Evolutionary conservation across 805 yeast genomes (phyloP), one percentile per base, ranked within the genome.

Genomic region (Metschnikowia gelsemii): DNA sequence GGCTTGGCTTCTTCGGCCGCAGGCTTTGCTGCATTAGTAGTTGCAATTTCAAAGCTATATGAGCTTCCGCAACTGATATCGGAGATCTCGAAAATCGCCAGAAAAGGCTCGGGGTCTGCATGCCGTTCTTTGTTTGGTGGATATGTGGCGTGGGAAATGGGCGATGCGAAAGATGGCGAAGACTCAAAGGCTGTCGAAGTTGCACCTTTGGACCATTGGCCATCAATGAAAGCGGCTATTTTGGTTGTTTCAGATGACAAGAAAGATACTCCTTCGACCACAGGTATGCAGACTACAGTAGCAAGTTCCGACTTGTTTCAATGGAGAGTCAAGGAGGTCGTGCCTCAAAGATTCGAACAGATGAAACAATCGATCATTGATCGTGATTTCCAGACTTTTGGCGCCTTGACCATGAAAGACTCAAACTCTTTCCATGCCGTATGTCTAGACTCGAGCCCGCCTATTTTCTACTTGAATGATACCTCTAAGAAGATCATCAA

Each of bases 111-210:
- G 5, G 99, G 99, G 2, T 88, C 96, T 11, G 99, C 99, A 5
- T 93, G 99, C 68, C 78, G 99, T 64, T 93, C 98, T 7, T 72
- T 93, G 48, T 88, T 87, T 65, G 98, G 99, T 35, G 99, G 99
- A 6, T 93, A 81, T 59, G 99, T 93, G 9, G 98, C 98, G 3
- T 93, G 99, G 99, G 96, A 93, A 64, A 89, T 90, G 97, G 99
- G 99, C 43, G 51, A 54, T 3, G 49, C 58, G 44, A 66, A 50
- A 0, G 84, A 89, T 58, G 99, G 99, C n/a, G 73, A 78, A 32
- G 99, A 93, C 67, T 90, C 97, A 11, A 83, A 80, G 55, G 99
- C 99, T 3, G 95, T 89, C 21, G 88, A 90, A 68, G 79, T 93
- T 28, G 96, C 96, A 3, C 84, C 95, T 7, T 59, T 74, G 53